Conservation (phyloP, 176 grass and related monocot genomes). For the Oryza meridionalis region DNA sequence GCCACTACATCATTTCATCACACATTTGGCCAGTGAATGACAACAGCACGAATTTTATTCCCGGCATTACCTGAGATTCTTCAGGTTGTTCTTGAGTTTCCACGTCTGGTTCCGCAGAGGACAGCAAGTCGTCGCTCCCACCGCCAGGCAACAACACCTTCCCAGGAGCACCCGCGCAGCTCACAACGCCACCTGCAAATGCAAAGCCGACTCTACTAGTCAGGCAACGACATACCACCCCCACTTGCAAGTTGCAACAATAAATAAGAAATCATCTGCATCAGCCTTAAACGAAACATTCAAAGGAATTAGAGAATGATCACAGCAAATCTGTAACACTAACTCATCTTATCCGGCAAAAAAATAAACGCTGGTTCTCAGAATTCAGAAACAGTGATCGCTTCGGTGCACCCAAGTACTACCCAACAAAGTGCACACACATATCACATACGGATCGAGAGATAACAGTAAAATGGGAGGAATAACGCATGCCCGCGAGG, state of each 20-base stretch:
- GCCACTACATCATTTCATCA: slow-evolving; percentile 1
- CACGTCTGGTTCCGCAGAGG: slow-evolving; percentile 35
- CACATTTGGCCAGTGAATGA: slow-evolving; percentile 11
- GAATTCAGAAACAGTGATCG: slow-evolving; percentile 29
- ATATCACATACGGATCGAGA: not conserved
- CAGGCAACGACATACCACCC: not conserved
- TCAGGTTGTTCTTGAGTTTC: slow-evolving; percentile 16
- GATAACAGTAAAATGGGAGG: not conserved
- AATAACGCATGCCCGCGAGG: not conserved
- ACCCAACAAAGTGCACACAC: not conserved
- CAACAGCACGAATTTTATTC: not conserved
- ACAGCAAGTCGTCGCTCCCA: slow-evolving; percentile 52
- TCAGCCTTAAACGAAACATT: not conserved
- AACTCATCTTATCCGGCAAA: slow-evolving; percentile 5
- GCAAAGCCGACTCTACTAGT: slow-evolving; percentile 3
- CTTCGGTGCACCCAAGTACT: not conserved
- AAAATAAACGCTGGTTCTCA: slow-evolving; percentile 1
- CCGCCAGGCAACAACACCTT: slow-evolving; percentile 77
- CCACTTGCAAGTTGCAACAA: not conserved
- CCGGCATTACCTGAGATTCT: slow-evolving; percentile 52
- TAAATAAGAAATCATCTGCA: not conserved
- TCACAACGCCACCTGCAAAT: slow-evolving; percentile 50
- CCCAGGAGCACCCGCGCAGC: slow-evolving; percentile 51
- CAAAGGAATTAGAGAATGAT: not conserved
- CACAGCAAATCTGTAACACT: slow-evolving; percentile 16